A percentile compares a stretch with the other conserved stretches of the same genome.
Evolutionary conservation across 2,329 filamentous ascomycete species (phyloP).

Genomic region (Beauveria sp.): DNA sequence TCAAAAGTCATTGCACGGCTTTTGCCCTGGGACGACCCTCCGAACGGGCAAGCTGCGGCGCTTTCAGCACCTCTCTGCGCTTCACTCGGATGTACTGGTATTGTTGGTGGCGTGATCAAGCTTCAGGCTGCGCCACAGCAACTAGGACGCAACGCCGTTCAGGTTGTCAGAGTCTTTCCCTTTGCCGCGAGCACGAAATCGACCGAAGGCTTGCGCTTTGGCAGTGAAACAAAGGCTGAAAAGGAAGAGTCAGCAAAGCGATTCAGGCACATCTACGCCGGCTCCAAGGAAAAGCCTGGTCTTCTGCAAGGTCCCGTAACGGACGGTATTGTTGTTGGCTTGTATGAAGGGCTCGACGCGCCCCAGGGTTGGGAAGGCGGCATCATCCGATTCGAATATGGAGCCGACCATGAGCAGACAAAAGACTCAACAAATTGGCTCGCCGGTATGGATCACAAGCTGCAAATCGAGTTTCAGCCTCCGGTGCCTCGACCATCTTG

Average conservation of each 20-base stretch:
- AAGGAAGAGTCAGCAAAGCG: conserved; percentile 68
- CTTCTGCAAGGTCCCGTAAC: conserved; percentile 80
- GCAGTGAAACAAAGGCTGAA: conserved; percentile 77
- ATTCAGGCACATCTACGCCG: conserved; percentile 64
- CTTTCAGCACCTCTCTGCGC: conserved; percentile 72
- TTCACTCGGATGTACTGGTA: conserved; percentile 60
- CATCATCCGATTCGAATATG: conserved; percentile 65
- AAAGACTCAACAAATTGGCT: conserved; percentile 60
- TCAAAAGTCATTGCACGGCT: conserved; percentile 69
- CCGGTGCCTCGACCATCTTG: conserved; percentile 60
- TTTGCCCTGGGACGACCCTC: conserved; percentile 75
- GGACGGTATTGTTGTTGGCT: conserved; percentile 71
- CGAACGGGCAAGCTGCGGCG: conserved; percentile 71
- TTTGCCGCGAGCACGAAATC: conserved; percentile 56
- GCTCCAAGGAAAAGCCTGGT: conserved; percentile 44
- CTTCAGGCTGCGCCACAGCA: conserved; percentile 74
- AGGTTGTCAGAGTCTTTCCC: conserved; percentile 69
- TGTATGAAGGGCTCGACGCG: conserved; percentile 44
- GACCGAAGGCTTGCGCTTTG: conserved; percentile 69
- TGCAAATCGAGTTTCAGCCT: conserved; percentile 67
- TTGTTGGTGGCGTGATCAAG: conserved; percentile 81
- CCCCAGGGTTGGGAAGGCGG: conserved; percentile 72
- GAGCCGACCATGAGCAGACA: conserved; percentile 31
- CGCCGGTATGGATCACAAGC: conserved; percentile 65
- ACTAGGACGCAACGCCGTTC: conserved; percentile 56